Percentiles rank a stretch among this genome's conserved stretches.
phyloP scores from a whole-genome alignment of 2,329 filamentous ascomycete species.

The Pseudogymnoascus sp. region DNA sequence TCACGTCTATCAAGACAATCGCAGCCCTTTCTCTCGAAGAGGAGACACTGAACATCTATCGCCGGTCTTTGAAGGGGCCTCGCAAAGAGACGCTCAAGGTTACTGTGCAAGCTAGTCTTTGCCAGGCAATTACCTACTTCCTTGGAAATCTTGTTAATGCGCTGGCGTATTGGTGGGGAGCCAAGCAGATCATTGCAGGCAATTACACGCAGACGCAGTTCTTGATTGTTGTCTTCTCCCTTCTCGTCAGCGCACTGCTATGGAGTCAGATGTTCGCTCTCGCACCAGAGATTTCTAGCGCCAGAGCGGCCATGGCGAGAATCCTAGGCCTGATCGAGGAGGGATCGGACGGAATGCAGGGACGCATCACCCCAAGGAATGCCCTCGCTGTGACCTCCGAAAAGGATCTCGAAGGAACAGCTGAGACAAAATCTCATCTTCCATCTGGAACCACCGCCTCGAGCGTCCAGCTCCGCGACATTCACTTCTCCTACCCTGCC shows the following conservation, averaged over 20 bases:
- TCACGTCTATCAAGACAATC: conserved; percentile 59
- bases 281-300: conserved; percentile 64
- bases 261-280: conserved; percentile 71
- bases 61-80: conserved; percentile 44
- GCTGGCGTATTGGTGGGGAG: conserved; percentile 74
- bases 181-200: conserved; percentile 61
- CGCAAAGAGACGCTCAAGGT: conserved; percentile 48
- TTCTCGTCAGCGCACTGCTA: conserved; percentile 65
- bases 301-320: conserved; percentile 53
- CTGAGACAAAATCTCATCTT: conserved; percentile 22
- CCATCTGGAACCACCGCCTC: conserved; percentile 31
- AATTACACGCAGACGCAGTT: conserved; percentile 60
- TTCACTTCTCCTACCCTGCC: conserved; percentile 61
- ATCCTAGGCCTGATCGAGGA: conserved; percentile 48
- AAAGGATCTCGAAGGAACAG: conserved; percentile 37
- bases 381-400: not conserved
- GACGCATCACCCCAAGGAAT: conserved; percentile 14
- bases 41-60: conserved; percentile 50
- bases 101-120: conserved; percentile 48
- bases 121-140: conserved; percentile 54
- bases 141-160: conserved; percentile 64
- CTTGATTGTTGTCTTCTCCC: conserved; percentile 64
- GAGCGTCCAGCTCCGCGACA: conserved; percentile 49
- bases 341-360: conserved; percentile 30
- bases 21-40: conserved; percentile 50